Percentiles rank a stretch among this genome's conserved stretches.
Conservation (phyloP, 2,329 filamentous ascomycete genomes). For the Cladosporium oxysporum region DNA sequence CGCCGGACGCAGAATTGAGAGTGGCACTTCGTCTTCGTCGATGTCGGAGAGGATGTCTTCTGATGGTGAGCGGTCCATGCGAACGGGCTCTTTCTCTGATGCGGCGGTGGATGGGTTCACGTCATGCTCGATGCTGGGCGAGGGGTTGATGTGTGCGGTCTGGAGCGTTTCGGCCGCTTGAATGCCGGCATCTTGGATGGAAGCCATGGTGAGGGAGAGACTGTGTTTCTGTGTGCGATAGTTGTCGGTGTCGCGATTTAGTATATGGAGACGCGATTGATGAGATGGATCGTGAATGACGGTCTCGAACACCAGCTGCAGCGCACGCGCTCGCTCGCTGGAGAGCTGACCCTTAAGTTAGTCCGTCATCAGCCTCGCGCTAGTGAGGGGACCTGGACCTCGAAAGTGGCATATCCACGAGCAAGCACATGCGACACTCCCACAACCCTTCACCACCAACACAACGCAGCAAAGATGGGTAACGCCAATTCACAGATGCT, state of each 20-base stretch:
- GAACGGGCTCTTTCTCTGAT: slow-evolving; percentile 65
- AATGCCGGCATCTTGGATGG: slow-evolving; percentile 36
- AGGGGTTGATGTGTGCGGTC: slow-evolving; percentile 71
- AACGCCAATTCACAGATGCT: slow-evolving; percentile 69
- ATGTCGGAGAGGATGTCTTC: slow-evolving; percentile 44
- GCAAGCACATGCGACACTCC: slow-evolving; percentile 7
- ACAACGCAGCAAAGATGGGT: slow-evolving; percentile 46
- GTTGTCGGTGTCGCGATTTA: neutral
- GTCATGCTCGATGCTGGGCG: slow-evolving; percentile 73
- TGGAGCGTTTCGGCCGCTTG: slow-evolving; percentile 79
- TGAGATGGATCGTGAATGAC: neutral
- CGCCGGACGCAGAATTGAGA: slow-evolving; percentile 61
- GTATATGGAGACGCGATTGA: neutral
- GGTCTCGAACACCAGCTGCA: slow-evolving; percentile 10
- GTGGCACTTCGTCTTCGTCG: slow-evolving; percentile 67
- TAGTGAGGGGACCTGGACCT: slow-evolving; percentile 16
- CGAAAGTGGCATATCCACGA: slow-evolving; percentile 14
- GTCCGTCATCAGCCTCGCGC: slow-evolving; percentile 15
- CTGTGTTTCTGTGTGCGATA: neutral
- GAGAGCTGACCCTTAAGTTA: neutral
- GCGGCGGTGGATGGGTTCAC: slow-evolving; percentile 77
- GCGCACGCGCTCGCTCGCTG: neutral
- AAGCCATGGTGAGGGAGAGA: slow-evolving; percentile 23
- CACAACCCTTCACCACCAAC: slow-evolving; percentile 19
- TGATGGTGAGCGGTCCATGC: slow-evolving; percentile 37